These are phyloP conservation scores for Lipomyces starkeyi DNA, from an alignment of 805 yeast species.

Conservation along the genomic window DNA sequence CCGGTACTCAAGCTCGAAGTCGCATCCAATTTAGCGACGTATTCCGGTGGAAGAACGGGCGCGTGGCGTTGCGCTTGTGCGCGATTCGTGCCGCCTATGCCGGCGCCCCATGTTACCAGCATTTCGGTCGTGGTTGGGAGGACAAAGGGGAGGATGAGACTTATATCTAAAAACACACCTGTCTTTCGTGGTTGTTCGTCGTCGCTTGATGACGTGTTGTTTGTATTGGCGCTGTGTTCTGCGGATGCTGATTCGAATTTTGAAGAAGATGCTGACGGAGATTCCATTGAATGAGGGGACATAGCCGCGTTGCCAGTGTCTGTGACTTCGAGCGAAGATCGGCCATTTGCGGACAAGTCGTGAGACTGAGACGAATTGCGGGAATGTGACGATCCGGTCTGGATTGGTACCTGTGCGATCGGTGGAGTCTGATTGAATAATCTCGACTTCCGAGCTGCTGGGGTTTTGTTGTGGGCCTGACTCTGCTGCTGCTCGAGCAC, in stretches of 20 bases:
- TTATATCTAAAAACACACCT: constrained; percentile 46
- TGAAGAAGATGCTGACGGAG: neutral
- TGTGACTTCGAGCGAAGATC: neutral
- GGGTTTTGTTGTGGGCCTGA: constrained; percentile 21
- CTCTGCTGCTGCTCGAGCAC: constrained; percentile 41
- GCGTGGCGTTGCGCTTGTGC: constrained; percentile 63
- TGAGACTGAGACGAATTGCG: constrained; percentile 13
- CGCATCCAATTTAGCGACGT: constrained; percentile 73
- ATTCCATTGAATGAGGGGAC: neutral
- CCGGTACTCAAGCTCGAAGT: constrained; percentile 37
- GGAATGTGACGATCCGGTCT: constrained; percentile 10
- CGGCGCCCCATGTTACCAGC: constrained; percentile 76
- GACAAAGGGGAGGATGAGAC: constrained; percentile 54
- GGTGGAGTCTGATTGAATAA: constrained; percentile 30
- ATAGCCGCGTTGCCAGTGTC: neutral
- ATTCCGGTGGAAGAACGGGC: constrained; percentile 72
- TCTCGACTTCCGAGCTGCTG: constrained; percentile 17
- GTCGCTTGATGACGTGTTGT: constrained; percentile 10
- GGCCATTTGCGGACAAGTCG: neutral
- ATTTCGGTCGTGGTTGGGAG: constrained; percentile 79
- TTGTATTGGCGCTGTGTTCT: neutral
- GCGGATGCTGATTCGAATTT: neutral
- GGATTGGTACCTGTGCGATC: constrained; percentile 13
- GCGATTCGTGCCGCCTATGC: constrained; percentile 64
- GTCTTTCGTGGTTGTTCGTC: constrained; percentile 21